These are phyloP conservation scores for Maudiozyma saulgeensis DNA, from an alignment of 805 yeast species.

Conservation along the genomic window DNA sequence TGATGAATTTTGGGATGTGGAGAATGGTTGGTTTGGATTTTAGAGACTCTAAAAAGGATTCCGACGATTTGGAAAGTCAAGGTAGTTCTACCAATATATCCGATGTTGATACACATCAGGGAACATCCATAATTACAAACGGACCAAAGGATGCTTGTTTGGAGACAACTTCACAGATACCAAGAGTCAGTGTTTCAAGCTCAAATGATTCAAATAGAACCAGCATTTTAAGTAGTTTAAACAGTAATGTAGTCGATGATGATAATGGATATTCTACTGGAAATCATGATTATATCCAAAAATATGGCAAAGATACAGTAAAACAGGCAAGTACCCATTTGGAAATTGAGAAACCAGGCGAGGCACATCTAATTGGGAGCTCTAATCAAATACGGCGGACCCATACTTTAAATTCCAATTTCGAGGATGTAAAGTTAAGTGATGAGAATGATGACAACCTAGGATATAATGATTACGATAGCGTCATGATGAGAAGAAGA, in stretches of 20 bases:
- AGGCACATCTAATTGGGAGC: not conserved
- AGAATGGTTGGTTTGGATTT: conserved; percentile 65
- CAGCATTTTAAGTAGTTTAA: conserved; percentile 1
- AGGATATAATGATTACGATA: not conserved
- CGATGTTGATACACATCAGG: not conserved
- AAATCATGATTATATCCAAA: not conserved
- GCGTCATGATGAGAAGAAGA: not conserved
- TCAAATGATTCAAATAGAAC: not conserved
- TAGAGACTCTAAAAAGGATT: conserved; percentile 25
- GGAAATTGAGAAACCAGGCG: not conserved
- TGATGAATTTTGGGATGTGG: conserved; percentile 72
- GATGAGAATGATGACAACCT: not conserved
- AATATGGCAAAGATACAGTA: not conserved
- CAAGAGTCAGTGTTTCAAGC: not conserved
- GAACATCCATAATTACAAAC: not conserved
- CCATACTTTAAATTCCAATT: not conserved
- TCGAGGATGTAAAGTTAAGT: not conserved
- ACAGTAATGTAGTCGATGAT: not conserved
- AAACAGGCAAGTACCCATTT: not conserved
- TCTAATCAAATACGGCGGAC: not conserved
- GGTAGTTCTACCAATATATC: not conserved
- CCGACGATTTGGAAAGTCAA: conserved; percentile 4
- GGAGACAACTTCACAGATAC: not conserved
- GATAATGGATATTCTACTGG: not conserved
- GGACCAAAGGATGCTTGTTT: not conserved